Evolutionary conservation across 805 yeast species (phyloP), one percentile per base, ranked within the genome.

Genomic region (Citeromyces matritensis): DNA sequence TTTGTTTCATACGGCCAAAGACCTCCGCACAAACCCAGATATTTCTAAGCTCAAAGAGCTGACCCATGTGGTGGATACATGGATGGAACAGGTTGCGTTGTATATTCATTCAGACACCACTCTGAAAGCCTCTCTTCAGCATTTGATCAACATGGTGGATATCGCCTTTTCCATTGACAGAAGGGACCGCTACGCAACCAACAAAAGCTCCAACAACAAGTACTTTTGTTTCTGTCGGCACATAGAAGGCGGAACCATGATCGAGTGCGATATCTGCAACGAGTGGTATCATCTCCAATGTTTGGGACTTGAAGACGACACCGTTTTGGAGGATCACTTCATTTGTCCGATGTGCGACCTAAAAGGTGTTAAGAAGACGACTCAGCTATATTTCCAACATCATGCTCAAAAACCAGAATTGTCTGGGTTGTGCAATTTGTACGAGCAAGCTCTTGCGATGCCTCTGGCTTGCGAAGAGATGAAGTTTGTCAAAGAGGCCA

Each of bases 211-310:
- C n/a, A 26, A 30, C 3, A 30, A 25, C 27, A 24, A 35, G 7
- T 41, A 35, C 14, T 76, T 69, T 43, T 78, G 86, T 44, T 53
- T 73, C 34, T 78, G 88, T 47, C 60, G 84, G 29, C 66, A 64
- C 30, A 49, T 50, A 15, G 86, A 76, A 40, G 49, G 63, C 40
- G 65, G 80, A 5, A 62, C 67, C 1, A 76, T 76, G 81, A 68
- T 75, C 29, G 78, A 69, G 36, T 78, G 86, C 51, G 85, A 76
- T 38, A 51, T 48, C 11, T 79, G 88, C 47, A 58, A 64, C 33
- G 83, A 76, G 42, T 76, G 85, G 85, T 78, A 69, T 43, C 86
- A 78, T 44, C 62, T 65, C 29, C 51, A 49, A 10, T 78, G 86
- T 48, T 56, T 77, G 28, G 63, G 62, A 31, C 43, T 58, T 26